phyloP scores from a whole-genome alignment of 805 yeast genomes.

The Ogataea ramenticola region DNA sequence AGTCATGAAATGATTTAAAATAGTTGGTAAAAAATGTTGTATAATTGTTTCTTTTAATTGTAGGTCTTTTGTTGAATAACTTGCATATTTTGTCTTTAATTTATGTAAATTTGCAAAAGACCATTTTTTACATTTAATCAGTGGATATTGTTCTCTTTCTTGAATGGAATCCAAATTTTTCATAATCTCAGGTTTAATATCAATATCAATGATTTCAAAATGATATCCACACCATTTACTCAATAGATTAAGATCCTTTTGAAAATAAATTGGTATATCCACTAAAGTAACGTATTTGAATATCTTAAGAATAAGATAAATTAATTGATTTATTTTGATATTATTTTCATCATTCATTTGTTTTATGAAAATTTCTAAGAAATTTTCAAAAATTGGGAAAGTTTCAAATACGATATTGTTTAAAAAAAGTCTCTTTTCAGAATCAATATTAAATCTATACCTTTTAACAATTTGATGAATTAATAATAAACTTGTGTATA shows the following conservation, averaged over 20 bases:
- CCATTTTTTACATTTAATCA: conserved; percentile 78
- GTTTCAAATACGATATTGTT: conserved; percentile 48
- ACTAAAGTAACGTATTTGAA: conserved; percentile 71
- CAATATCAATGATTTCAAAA: conserved; percentile 43
- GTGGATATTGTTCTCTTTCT: conserved; percentile 40
- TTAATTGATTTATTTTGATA: conserved; percentile 51
- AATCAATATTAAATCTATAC: conserved; percentile 62
- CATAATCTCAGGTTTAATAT: background rate
- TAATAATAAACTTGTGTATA: conserved; percentile 63
- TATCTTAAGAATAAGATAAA: conserved; percentile 63
- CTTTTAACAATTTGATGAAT: conserved; percentile 62
- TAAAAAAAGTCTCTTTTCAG: conserved; percentile 36
- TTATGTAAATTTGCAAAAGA: conserved; percentile 69
- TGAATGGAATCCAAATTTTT: conserved; percentile 32
- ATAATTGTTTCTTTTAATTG: conserved; percentile 31
- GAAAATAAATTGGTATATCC: conserved; percentile 59
- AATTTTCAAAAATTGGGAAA: conserved; percentile 56
- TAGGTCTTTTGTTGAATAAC: conserved; percentile 1
- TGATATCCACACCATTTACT: conserved; percentile 68
- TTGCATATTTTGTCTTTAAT: conserved; percentile 54
- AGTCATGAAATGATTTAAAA: conserved; percentile 50
- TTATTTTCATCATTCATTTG: conserved; percentile 13
- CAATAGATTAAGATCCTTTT: conserved; percentile 39
- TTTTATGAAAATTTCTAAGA: conserved; percentile 43
- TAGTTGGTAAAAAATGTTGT: conserved; percentile 60